Conservation (phyloP, 192 early-diverging fungal genomes). For the Coemansia sp. region DNA sequence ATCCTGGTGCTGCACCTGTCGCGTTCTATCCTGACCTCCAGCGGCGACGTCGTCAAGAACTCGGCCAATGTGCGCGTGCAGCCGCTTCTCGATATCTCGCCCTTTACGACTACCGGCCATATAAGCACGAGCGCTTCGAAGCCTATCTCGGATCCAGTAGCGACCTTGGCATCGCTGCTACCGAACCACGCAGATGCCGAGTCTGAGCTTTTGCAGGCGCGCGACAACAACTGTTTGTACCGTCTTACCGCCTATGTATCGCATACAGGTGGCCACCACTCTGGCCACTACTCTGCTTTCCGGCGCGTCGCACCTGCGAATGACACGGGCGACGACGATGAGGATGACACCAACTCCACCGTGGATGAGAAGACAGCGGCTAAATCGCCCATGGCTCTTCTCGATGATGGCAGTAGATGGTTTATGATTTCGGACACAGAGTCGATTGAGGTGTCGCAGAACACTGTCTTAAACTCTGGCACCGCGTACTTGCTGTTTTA, state of each 20-base stretch:
- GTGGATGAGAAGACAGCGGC: neutral
- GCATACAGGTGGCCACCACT: constrained; percentile 82
- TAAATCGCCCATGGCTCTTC: neutral
- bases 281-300: constrained; percentile 89
- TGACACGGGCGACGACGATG: neutral
- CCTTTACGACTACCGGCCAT: constrained; percentile 69
- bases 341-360: neutral
- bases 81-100: constrained; percentile 69
- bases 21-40: constrained; percentile 72
- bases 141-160: constrained; percentile 33
- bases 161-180: no score
- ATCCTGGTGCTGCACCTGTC: constrained; percentile 84
- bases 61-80: constrained; percentile 66
- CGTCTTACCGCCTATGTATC: constrained; percentile 74
- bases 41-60: constrained; percentile 73
- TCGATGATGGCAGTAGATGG: constrained; percentile 44
- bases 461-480: constrained; percentile 41
- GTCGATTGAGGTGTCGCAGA: constrained; percentile 39
- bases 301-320: constrained; percentile 48
- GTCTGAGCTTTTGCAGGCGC: constrained; percentile 15
- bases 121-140: constrained; percentile 55
- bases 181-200: constrained; percentile 1
- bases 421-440: constrained; percentile 63
- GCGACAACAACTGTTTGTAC: constrained; percentile 54
- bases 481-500: constrained; percentile 54